Conservation (phyloP, 108 stramenopile genomes). For the Asterionellopsis glacialis region DNA sequence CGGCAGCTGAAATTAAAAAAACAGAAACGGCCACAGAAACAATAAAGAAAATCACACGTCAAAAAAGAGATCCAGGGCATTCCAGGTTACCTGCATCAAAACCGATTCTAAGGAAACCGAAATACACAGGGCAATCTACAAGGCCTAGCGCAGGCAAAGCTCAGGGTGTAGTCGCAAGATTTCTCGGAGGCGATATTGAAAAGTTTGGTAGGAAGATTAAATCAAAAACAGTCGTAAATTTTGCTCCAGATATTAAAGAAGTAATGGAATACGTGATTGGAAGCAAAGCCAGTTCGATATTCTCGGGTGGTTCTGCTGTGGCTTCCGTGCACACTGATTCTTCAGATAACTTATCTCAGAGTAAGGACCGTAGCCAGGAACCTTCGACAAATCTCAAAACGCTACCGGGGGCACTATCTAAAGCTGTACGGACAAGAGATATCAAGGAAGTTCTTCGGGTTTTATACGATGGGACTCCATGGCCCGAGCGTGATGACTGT, state of each 20-base stretch:
- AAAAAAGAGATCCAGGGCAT: too few species aligned
- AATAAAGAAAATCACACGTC: too few species aligned
- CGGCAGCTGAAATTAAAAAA: too few species aligned
- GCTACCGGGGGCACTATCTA: not conserved
- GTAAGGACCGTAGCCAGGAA: not conserved
- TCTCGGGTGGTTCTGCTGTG: not conserved
- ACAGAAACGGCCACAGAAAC: too few species aligned
- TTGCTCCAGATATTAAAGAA: not conserved
- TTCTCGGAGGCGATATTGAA: too few species aligned
- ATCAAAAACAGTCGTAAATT: not conserved
- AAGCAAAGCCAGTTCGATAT: not conserved
- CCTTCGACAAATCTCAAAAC: not conserved
- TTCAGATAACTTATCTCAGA: not conserved
- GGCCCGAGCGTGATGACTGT: not conserved
- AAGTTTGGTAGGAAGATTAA: too few species aligned
- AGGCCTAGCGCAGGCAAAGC: too few species aligned
- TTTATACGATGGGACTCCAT: slow-evolving; percentile 1
- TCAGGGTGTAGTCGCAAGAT: too few species aligned
- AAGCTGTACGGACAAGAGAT: not conserved
- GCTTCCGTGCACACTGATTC: not conserved
- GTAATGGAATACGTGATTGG: not conserved
- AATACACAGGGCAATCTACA: too few species aligned
- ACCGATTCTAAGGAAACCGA: too few species aligned
- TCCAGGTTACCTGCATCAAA: too few species aligned
- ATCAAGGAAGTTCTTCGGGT: not conserved